A percentile compares a stretch with the other conserved stretches of the same genome.
phyloP scores from a whole-genome alignment of 352 stramenopile genomes.

The Pythium guiyangense region DNA sequence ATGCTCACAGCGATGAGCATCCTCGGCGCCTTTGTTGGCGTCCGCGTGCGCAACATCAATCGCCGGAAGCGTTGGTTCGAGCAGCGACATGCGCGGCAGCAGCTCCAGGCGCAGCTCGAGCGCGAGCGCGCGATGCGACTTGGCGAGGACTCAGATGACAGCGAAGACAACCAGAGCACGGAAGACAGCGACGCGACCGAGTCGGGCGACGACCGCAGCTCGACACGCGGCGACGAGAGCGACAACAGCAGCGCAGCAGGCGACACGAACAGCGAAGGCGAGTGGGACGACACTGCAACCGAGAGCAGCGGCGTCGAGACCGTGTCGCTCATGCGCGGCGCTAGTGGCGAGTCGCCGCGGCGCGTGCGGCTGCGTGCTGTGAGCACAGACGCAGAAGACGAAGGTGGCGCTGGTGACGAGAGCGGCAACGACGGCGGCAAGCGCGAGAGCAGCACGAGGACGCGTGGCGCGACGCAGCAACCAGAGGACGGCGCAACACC shows the following conservation, averaged over 20 bases:
- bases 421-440: not conserved
- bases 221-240: slow-evolving; percentile 4
- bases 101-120: slow-evolving; percentile 21
- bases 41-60: slow-evolving; percentile 42
- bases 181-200: slow-evolving; percentile 5
- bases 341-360: not conserved
- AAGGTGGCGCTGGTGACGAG: slow-evolving; percentile 1
- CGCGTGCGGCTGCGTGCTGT: slow-evolving; percentile 1
- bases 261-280: slow-evolving; percentile 17
- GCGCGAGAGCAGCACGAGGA: no score
- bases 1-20: slow-evolving; percentile 34
- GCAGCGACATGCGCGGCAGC: slow-evolving; percentile 26
- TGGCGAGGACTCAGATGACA: slow-evolving; percentile 12
- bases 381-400: slow-evolving; percentile 9
- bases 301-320: slow-evolving; percentile 16
- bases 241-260: not conserved
- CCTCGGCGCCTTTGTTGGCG: slow-evolving; percentile 37
- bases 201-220: slow-evolving; percentile 5
- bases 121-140: slow-evolving; percentile 13
- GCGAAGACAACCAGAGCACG: slow-evolving; percentile 8
- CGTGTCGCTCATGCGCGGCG: slow-evolving; percentile 12
- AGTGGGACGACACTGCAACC: slow-evolving; percentile 15
- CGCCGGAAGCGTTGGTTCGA: slow-evolving; percentile 49
- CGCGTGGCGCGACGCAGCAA: not conserved
- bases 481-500: not conserved